phyloP scores from a whole-genome alignment of 148 eudicot species.

The Linanthus parryae region DNA sequence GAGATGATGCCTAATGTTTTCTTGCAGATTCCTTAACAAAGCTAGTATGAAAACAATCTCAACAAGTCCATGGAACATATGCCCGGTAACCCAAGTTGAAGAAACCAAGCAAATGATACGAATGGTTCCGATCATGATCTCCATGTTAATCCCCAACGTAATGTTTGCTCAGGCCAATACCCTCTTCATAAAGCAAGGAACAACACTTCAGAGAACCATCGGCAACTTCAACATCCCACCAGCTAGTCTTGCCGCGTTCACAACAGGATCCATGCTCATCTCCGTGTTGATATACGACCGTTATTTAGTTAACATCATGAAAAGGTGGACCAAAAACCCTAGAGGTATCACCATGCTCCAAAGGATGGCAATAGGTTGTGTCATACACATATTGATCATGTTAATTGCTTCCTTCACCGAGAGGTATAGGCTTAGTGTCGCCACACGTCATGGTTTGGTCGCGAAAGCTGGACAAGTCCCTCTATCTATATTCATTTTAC shows the following conservation, averaged over 20 bases:
- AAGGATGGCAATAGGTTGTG: conserved; percentile 71
- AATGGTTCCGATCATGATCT: conserved; percentile 59
- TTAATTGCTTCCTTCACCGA: conserved; percentile 36
- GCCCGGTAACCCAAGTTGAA: conserved; percentile 72
- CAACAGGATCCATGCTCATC: conserved; percentile 57
- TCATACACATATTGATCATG: conserved; percentile 53
- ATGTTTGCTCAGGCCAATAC: conserved; percentile 67
- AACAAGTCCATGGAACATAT: conserved; percentile 46
- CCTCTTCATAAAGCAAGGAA: conserved; percentile 80
- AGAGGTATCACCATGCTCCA: conserved; percentile 69
- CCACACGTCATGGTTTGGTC: conserved; percentile 38
- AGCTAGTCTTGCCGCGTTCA: conserved; percentile 55
- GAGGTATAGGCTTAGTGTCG: conserved; percentile 42
- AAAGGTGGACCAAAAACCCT: conserved; percentile 50
- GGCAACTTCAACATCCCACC: conserved; percentile 61
- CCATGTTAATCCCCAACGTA: conserved; percentile 54
- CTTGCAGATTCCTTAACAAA: conserved; percentile 52
- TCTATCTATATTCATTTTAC: conserved; percentile 43
- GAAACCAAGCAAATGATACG: conserved; percentile 70
- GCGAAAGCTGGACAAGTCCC: conserved; percentile 51
- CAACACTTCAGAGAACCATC: conserved; percentile 39
- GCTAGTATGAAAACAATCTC: conserved; percentile 51
- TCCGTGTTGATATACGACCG: conserved; percentile 58
- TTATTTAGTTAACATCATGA: conserved; percentile 35
- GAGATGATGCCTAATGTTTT: background rate